Base-by-base conservation (phyloP, 352 stramenopile species). In the Globisporangium splendens region DNA sequence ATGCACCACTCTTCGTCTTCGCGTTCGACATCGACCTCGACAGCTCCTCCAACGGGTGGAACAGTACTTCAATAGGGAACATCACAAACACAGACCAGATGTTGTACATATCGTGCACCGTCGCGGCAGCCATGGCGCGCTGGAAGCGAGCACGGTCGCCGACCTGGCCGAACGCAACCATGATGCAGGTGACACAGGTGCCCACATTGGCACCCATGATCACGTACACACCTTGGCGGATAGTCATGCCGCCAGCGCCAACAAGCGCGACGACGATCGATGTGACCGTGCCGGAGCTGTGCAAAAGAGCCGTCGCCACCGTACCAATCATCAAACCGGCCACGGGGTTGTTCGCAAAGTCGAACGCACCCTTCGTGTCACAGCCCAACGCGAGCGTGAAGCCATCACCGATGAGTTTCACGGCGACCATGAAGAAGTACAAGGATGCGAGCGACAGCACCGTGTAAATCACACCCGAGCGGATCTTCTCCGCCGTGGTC, bases 171-270 rank as follows among this genome's bases (percentile, higher is more conserved):
- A 96, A 91, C 20, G 88, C 80, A 38, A 97, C 87, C 68, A 97
- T 96, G 48, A 90, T 96, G 60, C 88, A 96, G 39, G 87, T 96
- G 28, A 97, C 86, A 42, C 83, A 88, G 3, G 84, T 94, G 48
- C 90, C 91, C 54, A 92, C 87, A 70, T 97, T 97, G 44, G 90
- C 88, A n/a, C 90, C 90, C 84, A 97, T 96, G 59, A 97, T 79
- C 61, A 97, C 88, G 56, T 88, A 96, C 56, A 97, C 93, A 20
- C 71, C 90, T 57, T 89, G 73, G 6, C 86, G 72, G 44, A 96
- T 89, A 12, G 76, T 76, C 59, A 97, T 77, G 13, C 77, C 73
- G 8, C 70, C 70, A 4, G 86, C 72, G 46, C 88, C 73, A 4
- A 90, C 83, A 4, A 90, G 61, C 5, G 79, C 74, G 42, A 93